Evolutionary conservation across 139 green algal species (phyloP), one percentile per base, ranked within the genome.

Genomic region (Chlamydomonas urium): DNA sequence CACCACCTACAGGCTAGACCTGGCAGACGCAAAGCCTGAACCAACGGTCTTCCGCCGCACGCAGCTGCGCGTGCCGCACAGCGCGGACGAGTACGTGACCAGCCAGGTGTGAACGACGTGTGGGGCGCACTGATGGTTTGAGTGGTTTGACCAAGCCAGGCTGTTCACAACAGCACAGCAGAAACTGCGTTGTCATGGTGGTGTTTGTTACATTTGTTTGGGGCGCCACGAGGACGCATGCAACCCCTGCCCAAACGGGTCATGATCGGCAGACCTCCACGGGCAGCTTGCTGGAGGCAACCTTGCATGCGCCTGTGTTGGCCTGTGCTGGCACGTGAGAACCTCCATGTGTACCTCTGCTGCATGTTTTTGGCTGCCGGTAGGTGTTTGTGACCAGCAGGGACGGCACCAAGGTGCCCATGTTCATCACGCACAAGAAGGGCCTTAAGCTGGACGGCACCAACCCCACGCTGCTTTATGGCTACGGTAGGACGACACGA

Each of bases 381-480:
- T n/a, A 94, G 82, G 81, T 91, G 66, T 96, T 97, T 83, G 88
- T 88, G 29, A 66, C 59, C 60, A 91, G 78, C 83, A 89, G 82
- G 53, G 93, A 98, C 75, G 93, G 92, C 47, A 94, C 88, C 8
- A 59, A 65, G 59, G 76, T 97, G 1, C 92, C 92, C 0, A 90
- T 96, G 83, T 97, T 97, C 74, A 77, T 97, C 24, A 86, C 85
- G 3, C 73, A 85, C 75, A 71, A 78, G n/a, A 56, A 47, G 31
- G 47, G 26, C 23, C n/a, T 70, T 4, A 26, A 70, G 63, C 79
- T 90, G 63, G 81, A 94, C 56, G 82, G 84, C 45, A 75, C 29
- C 32, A 81, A 84, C 37, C 90, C 90, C 37, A 90, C 88, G 2
- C 85, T 98, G 72, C 85, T 98, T 10, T 98, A 97, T 57, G 93